Conservation (phyloP, 2,329 filamentous ascomycete genomes). For the Cladosporium austrohemisphaericum region DNA sequence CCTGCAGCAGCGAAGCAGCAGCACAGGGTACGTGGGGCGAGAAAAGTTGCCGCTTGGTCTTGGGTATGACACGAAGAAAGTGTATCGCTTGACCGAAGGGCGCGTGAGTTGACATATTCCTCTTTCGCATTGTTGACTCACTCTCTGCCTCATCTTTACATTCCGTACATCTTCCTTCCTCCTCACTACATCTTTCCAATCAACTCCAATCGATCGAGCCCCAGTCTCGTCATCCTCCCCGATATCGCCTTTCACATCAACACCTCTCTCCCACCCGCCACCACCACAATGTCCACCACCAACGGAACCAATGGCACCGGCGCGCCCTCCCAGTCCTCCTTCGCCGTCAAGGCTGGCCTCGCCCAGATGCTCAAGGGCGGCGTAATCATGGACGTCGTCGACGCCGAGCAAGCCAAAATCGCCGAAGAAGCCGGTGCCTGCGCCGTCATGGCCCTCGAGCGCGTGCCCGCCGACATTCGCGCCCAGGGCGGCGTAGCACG, state of each 20-base stretch:
- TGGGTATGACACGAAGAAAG: constrained; percentile 10
- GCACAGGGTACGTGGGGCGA: no score
- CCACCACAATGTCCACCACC: constrained; percentile 13
- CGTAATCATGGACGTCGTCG: constrained; percentile 98
- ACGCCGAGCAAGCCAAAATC: constrained; percentile 86
- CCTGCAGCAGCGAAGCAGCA: background rate
- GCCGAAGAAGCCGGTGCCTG: constrained; percentile 94
- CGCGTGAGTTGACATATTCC: no score
- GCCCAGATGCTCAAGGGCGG: constrained; percentile 98
- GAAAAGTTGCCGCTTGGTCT: constrained; percentile 2
- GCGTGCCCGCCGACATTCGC: constrained; percentile 94
- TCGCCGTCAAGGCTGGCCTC: constrained; percentile 89
- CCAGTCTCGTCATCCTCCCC: background rate
- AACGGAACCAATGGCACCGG: constrained; percentile 21
- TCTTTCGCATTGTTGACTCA: no score
- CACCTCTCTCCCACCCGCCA: background rate
- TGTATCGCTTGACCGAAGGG: constrained; percentile 3
- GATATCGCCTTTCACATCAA: constrained; percentile 2
- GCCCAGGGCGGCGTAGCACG: constrained; percentile 87
- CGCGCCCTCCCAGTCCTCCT: constrained; percentile 47
- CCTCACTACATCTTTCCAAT: background rate
- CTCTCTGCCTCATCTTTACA: background rate
- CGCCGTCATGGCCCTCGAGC: constrained; percentile 97
- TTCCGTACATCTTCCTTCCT: background rate
- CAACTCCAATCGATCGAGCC: background rate